phyloP scores from a whole-genome alignment of 179 eudicot genomes.

The Vitellaria paradoxa region DNA sequence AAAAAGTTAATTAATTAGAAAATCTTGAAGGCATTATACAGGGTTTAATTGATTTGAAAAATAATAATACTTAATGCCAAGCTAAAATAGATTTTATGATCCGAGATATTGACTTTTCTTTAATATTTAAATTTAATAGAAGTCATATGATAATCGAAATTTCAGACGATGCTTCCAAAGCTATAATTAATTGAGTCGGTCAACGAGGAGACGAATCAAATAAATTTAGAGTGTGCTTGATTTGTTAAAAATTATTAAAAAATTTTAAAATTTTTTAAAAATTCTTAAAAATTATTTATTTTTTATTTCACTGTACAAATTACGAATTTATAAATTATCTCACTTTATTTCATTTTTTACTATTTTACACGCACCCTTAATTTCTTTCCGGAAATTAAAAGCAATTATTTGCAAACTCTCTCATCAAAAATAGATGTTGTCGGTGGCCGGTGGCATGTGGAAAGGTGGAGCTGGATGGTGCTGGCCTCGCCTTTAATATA shows the following conservation, averaged over 20 bases:
- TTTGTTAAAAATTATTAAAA: too few species aligned
- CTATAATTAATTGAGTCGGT: not conserved
- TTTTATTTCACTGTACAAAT: too few species aligned
- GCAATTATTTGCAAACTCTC: not conserved
- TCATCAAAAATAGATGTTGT: not conserved
- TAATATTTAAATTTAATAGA: not conserved
- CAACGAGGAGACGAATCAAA: not conserved
- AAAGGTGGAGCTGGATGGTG: not conserved
- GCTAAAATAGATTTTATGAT: not conserved
- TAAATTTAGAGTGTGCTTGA: too few species aligned
- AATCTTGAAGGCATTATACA: too few species aligned
- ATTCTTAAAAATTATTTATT: too few species aligned
- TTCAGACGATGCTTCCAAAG: not conserved
- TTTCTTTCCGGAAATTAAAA: not conserved
- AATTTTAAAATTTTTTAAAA: too few species aligned
- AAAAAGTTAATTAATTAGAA: too few species aligned
- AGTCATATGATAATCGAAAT: not conserved
- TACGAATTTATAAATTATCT: too few species aligned
- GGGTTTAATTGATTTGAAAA: too few species aligned
- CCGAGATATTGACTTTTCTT: not conserved
- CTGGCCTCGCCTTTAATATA: not conserved
- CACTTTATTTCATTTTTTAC: too few species aligned
- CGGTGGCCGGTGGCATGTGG: constrained; percentile 3
- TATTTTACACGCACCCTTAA: too few species aligned
- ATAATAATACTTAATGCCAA: too few species aligned